Percentiles rank a stretch among this genome's conserved stretches.
phyloP scores from a whole-genome alignment of 352 stramenopile species.

The Phytophthora sp. region DNA sequence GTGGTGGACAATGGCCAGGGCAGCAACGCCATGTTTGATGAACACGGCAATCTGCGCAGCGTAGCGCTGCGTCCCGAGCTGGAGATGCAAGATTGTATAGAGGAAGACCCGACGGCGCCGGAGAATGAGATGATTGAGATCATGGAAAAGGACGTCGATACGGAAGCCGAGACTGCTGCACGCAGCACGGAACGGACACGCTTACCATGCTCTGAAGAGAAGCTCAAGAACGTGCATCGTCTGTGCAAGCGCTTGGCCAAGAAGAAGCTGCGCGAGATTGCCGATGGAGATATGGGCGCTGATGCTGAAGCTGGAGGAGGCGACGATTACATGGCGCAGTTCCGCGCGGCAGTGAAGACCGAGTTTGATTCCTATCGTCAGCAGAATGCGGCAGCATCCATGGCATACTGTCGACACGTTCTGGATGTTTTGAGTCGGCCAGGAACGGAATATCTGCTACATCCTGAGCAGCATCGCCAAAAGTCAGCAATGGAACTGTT shows the following conservation, averaged over 20 bases:
- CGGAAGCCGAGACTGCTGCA: constrained; percentile 24
- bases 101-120: constrained; percentile 42
- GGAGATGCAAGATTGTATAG: constrained; percentile 20
- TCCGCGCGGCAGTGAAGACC: constrained; percentile 50
- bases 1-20: constrained; percentile 64
- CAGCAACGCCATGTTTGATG: constrained; percentile 76
- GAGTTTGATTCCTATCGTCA: constrained; percentile 67
- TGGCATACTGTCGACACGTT: constrained; percentile 81
- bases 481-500: constrained; percentile 82
- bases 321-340: constrained; percentile 71
- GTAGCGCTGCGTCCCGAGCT: constrained; percentile 39
- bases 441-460: constrained; percentile 48
- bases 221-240: constrained; percentile 65
- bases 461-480: constrained; percentile 38
- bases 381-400: constrained; percentile 83
- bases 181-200: constrained; percentile 56
- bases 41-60: constrained; percentile 69
- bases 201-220: constrained; percentile 67
- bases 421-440: constrained; percentile 50
- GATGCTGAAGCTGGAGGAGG: constrained; percentile 47
- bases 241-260: constrained; percentile 79
- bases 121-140: constrained; percentile 78
- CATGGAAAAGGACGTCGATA: constrained; percentile 57
- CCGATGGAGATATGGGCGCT: constrained; percentile 67
- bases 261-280: constrained; percentile 73